Evolutionary conservation across 2,329 filamentous ascomycete genomes (phyloP), one percentile per base, ranked within the genome.

Genomic region (Xylaria sp.): DNA sequence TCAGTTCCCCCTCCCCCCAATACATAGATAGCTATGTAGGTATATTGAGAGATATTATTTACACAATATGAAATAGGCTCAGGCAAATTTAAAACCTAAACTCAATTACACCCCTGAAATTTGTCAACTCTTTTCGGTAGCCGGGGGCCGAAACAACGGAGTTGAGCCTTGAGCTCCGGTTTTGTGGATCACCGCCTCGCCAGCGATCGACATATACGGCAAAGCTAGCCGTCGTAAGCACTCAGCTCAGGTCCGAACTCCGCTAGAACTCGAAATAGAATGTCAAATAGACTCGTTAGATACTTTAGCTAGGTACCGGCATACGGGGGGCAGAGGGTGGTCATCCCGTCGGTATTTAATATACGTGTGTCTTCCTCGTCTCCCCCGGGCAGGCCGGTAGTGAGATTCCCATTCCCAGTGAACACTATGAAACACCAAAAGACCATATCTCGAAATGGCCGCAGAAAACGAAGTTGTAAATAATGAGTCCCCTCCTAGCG

Each of bases 241-340:
- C 8, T 17, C 17, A n/a, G 27, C 64, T 59, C 64, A 62, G 42
- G 19, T 69, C 61, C 57, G 61, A 62, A 57, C 36, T 50, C 39
- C 55, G 57, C 51, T n/a, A 45, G 7, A 64, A 8, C 39, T 24
- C 30, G 32, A 24, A 24, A 39, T 36, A 12, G 6, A 42, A 36
- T n/a, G 48, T 60, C 45, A 47, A 51, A n/a, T 39, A 21, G 8
- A 4, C 14, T 47, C 42, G 17, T 47, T 17, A 17, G 42, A 19
- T 47, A 47, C 17, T 47, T 47, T 47, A 36, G 34, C 7, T 36
- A 47, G 42, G n/a, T 47, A 47, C 42, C 42, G 42, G 42, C 17
- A 47, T 14, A 47, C 19, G 34, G 39, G n/a, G n/a, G n/a, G n/a
- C n/a, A n/a, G n/a, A n/a, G n/a, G 24, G 17, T 27, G 24, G 24